phyloP scores from a whole-genome alignment of 495 filamentous ascomycete genomes.

The Evernia prunastri region DNA sequence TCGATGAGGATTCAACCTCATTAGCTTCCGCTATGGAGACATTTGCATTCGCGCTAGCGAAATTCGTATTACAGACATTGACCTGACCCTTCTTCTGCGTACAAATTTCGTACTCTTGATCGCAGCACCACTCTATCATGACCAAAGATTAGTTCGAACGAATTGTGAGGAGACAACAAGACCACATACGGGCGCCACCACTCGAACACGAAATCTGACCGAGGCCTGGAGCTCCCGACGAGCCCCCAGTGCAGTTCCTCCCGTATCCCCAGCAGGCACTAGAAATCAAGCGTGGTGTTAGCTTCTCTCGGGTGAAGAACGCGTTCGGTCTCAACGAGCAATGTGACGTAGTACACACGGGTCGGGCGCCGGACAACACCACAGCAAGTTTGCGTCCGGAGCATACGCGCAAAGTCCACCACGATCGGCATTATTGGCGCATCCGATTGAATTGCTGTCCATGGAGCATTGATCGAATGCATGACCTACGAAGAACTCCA shows the following conservation, averaged over 20 bases:
- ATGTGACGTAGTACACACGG: background rate
- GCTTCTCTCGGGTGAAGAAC: background rate
- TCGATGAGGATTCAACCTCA: background rate
- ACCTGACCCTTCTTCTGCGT: background rate
- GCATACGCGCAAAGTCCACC: background rate
- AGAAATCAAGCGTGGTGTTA: background rate
- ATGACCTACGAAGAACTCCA: background rate
- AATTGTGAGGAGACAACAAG: background rate
- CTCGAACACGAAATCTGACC: slow-evolving; percentile 1
- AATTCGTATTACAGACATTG: background rate
- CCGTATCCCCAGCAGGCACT: background rate
- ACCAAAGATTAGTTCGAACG: background rate
- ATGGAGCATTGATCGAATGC: background rate
- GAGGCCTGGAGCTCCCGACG: background rate
- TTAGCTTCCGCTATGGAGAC: background rate
- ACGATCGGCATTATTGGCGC: background rate
- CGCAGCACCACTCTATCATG: background rate
- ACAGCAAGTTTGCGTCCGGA: background rate
- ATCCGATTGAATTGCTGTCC: background rate
- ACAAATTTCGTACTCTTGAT: background rate
- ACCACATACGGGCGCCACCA: slow-evolving; percentile 3
- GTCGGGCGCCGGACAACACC: background rate
- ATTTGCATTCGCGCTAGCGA: background rate
- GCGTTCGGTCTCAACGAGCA: background rate
- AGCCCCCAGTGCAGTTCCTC: background rate